Evolutionary conservation across 306 rosid genomes (phyloP), one percentile per base, ranked within the genome.

Genomic region (Medicago lupulina): DNA sequence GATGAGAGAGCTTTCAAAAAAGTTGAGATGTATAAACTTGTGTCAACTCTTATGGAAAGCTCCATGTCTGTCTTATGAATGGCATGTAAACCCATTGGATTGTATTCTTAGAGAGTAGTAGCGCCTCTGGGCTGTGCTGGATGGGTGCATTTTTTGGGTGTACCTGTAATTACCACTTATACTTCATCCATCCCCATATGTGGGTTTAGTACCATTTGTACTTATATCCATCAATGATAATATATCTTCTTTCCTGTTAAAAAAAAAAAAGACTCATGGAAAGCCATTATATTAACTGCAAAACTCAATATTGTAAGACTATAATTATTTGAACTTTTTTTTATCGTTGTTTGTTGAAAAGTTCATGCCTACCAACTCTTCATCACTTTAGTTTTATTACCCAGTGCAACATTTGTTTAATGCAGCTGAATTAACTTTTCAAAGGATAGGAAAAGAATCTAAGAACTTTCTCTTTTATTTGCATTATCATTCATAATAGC

Each of bases 381-480:
- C 39, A 25, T 59, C 39, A 25, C 10, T 5, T 38, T 6, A 23
- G 65, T 59, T 59, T 59, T 59, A 59, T 25, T 59, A 59, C 36
- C n/a, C 6, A 59, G 38, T 12, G 40, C 39, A 25, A 59, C 65
- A 25, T 23, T 59, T 59, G 65, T 12, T 59, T 25, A 25, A 59
- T 59, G 65, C 9, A 49, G 44, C 18, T 58, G 38, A 13, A 23
- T 50, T 23, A 59, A 8, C 73, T 75, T 54, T 34, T 68, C 18
- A 16, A 36, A 57, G 38, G 67, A 62, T 64, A 9, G 60, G 63
- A 36, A 18, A 17, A 16, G 16, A 47, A 40, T 39, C 25, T 9
- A 11, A 44, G 50, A 71, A 13, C 36, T 47, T 49, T 53, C 67
- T 49, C 31, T 72, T 53, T 21, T 43, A 51, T 71, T 19, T 71